Conservation (phyloP, 1,284 basidiomycete genomes). For the Tausonia pullulans region DNA sequence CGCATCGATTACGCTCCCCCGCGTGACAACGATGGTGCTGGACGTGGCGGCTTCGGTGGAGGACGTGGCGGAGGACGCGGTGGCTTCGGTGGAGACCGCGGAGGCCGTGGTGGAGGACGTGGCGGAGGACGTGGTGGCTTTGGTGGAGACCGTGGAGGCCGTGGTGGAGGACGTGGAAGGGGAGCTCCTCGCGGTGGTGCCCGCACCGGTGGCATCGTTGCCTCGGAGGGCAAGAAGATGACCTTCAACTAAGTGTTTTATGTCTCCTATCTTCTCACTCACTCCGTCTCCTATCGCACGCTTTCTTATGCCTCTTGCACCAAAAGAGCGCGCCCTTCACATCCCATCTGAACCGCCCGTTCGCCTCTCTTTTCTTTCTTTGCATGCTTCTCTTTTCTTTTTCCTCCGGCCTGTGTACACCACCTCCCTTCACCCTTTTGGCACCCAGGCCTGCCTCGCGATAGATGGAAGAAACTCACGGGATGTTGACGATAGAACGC, state of each 20-base stretch:
- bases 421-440: too few relatives aligned
- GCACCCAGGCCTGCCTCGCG: too few relatives aligned
- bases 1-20: conserved; percentile 87
- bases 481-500: too few relatives aligned
- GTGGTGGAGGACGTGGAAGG: conserved; percentile 37
- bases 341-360: too few relatives aligned
- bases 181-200: conserved; percentile 36
- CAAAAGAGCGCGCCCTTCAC: too few relatives aligned
- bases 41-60: conserved; percentile 39
- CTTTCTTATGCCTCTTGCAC: too few relatives aligned
- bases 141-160: conserved; percentile 40
- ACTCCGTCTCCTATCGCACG: too few relatives aligned
- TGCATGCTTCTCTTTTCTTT: too few relatives aligned
- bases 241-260: conserved; percentile 47
- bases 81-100: conserved; percentile 36
- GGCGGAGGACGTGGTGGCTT: conserved; percentile 27
- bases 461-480: too few relatives aligned
- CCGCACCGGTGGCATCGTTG: conserved; percentile 60
- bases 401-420: too few relatives aligned
- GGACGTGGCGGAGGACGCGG: conserved; percentile 42
- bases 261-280: too few relatives aligned
- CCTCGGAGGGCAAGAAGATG: conserved; percentile 68
- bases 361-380: too few relatives aligned
- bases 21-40: conserved; percentile 51
- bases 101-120: conserved; percentile 25